Conservation (phyloP, 805 yeast genomes). For the Candida easanensis region DNA sequence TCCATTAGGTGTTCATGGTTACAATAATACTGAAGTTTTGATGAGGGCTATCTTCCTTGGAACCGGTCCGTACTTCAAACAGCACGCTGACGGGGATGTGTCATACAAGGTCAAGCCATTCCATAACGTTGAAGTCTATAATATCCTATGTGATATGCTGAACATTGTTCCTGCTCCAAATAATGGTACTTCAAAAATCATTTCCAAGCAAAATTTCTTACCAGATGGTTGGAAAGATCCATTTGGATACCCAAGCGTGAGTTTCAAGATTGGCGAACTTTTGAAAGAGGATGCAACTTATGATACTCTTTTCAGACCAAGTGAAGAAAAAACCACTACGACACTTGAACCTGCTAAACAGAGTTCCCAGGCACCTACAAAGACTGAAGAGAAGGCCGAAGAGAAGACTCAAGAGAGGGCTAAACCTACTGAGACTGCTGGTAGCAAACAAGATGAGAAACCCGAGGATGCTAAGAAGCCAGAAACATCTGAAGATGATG, state of each 20-base stretch:
- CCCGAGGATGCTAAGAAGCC: neutral
- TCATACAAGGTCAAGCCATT: slow-evolving; percentile 53
- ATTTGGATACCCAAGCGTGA: slow-evolving; percentile 47
- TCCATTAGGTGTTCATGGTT: slow-evolving; percentile 75
- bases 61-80: slow-evolving; percentile 71
- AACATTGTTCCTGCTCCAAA: slow-evolving; percentile 49
- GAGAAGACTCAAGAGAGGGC: too few species aligned
- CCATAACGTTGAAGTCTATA: slow-evolving; percentile 68
- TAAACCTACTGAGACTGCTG: too few species aligned
- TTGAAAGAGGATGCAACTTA: slow-evolving; percentile 49
- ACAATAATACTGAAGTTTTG: slow-evolving; percentile 67
- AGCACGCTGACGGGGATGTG: slow-evolving; percentile 6
- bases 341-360: slow-evolving; percentile 12
- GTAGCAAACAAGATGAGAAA: neutral
- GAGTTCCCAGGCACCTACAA: neutral
- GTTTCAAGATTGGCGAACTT: slow-evolving; percentile 40
- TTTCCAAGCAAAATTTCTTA: slow-evolving; percentile 30
- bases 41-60: slow-evolving; percentile 85
- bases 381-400: too few species aligned
- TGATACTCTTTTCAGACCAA: slow-evolving; percentile 37
- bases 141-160: slow-evolving; percentile 67
- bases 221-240: slow-evolving; percentile 47
- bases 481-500: neutral
- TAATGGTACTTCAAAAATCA: slow-evolving; percentile 47
- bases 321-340: slow-evolving; percentile 13